Base-by-base conservation (phyloP, 1,284 basidiomycete genomes). In the Ustilago nuda region DNA sequence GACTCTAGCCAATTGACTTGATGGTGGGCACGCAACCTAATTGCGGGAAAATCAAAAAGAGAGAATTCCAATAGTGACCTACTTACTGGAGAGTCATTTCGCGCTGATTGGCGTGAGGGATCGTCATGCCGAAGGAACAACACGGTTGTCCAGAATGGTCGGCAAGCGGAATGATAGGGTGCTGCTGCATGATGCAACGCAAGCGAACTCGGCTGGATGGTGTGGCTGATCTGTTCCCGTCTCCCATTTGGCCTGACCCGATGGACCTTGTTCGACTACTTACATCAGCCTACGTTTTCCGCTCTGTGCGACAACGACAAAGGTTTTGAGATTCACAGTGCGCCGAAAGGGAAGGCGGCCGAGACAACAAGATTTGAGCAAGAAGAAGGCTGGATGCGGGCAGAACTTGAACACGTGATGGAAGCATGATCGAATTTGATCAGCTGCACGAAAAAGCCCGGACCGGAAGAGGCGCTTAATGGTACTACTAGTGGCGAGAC, bases 401-500 rank as follows among this genome's bases (percentile, higher is more conserved):
- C 43, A 45, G 39, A 41, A 41, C 6, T 12, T 17, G 39, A 15
- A 7, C 17, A 1, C 39, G 17, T 41, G 15, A 23, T 23, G 39
- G 12, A 17, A 41, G 39, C 43, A 19, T 5, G 43, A 23, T 23
- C 23, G 23, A 23, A 23, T 23, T 23, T 23, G 23, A 23, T 45
- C 7, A 45, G 13, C 43, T 45, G 33, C 23, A 30, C 32, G 9
- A 32, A 15, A 17, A 13, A 45, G n/a, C n/a, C 1, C 58, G 58
- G 58, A 35, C 53, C 50, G 58, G 58, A 60, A 43, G 27, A 41
- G 37, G 58, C 50, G 58, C 58, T 52, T 60, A 60, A 32, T 13
- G 15, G 15, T 41, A 12, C 23, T 19, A n/a, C 9, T 17, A 2
- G 12, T 32, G 43, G 32, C 33, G 52, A 36, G 48, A 30, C 48